A percentile compares a stretch with the other conserved stretches of the same genome.
Evolutionary conservation across 495 filamentous ascomycete genomes (phyloP).

Genomic region (Lophiotrema nucula): DNA sequence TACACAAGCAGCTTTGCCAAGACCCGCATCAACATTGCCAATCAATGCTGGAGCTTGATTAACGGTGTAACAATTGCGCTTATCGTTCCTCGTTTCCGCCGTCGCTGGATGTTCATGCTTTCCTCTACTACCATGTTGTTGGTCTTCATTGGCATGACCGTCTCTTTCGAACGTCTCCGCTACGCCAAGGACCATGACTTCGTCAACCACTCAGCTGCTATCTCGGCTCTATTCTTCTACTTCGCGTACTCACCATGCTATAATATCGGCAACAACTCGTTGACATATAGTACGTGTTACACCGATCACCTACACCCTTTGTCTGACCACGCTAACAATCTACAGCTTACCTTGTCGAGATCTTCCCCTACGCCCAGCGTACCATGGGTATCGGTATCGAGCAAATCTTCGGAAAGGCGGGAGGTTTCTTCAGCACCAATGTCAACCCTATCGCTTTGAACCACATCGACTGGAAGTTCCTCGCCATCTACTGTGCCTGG

Average conservation of each 20-base stretch:
- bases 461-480: conserved; percentile 37
- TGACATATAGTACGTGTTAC: conserved; percentile 24
- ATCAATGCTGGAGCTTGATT: conserved; percentile 33
- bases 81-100: conserved; percentile 27
- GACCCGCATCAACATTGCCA: conserved; percentile 33
- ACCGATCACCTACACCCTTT: neutral
- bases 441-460: conserved; percentile 51
- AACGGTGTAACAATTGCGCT: conserved; percentile 25
- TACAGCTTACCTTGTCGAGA: conserved; percentile 24
- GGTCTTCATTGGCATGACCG: conserved; percentile 32
- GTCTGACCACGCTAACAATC: neutral
- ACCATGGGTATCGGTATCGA: conserved; percentile 25
- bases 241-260: conserved; percentile 25
- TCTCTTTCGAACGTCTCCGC: conserved; percentile 25
- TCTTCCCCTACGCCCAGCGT: conserved; percentile 24
- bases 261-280: conserved; percentile 25
- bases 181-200: neutral
- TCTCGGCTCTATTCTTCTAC: conserved; percentile 28
- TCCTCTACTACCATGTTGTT: conserved; percentile 15
- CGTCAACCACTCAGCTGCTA: conserved; percentile 12
- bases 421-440: conserved; percentile 37
- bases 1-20: conserved; percentile 28
- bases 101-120: conserved; percentile 32
- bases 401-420: conserved; percentile 20
- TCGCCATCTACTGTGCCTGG: conserved; percentile 36